Percentiles rank a stretch among this genome's conserved stretches.
These are phyloP conservation scores for Chlorella variabilis DNA, from an alignment of 163 green algal genomes.

Conservation along the genomic window DNA sequence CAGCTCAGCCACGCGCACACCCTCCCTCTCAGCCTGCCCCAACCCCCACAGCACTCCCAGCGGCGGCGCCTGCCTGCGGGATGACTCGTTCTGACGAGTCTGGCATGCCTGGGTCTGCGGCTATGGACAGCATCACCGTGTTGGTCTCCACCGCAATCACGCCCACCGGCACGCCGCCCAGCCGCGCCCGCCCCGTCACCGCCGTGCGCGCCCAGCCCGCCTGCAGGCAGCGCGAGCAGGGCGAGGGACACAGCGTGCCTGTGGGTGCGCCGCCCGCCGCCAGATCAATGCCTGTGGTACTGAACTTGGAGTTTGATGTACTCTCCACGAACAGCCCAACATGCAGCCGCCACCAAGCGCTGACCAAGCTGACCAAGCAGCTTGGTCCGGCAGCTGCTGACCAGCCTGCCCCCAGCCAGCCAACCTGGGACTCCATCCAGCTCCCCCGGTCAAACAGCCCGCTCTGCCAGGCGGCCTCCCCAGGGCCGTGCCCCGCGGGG, in stretches of 20 bases:
- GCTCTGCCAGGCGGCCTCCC: slow-evolving; percentile 48
- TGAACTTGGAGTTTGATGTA: no score
- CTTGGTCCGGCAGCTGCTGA: no score
- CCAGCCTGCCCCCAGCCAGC: background rate
- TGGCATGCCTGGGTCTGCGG: slow-evolving; percentile 91
- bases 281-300: no score
- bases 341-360: no score
- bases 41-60: no score
- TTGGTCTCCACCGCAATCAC: slow-evolving; percentile 95
- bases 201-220: slow-evolving; percentile 88
- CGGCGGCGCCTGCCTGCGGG: slow-evolving; percentile 61
- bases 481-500: background rate
- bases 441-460: slow-evolving; percentile 96
- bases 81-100: slow-evolving; percentile 83
- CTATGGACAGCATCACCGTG: slow-evolving; percentile 84
- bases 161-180: slow-evolving; percentile 93
- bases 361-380: no score
- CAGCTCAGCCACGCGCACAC: no score
- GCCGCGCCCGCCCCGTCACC: slow-evolving; percentile 90
- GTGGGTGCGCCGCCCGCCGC: no score
- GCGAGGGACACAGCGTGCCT: background rate
- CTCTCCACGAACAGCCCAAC: no score
- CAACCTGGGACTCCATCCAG: slow-evolving; percentile 85
- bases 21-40: no score
- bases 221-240: slow-evolving; percentile 29